A percentile compares a stretch with the other conserved stretches of the same genome.
phyloP scores from a whole-genome alignment of 2,329 filamentous ascomycete species.

The Xylaria sp. region DNA sequence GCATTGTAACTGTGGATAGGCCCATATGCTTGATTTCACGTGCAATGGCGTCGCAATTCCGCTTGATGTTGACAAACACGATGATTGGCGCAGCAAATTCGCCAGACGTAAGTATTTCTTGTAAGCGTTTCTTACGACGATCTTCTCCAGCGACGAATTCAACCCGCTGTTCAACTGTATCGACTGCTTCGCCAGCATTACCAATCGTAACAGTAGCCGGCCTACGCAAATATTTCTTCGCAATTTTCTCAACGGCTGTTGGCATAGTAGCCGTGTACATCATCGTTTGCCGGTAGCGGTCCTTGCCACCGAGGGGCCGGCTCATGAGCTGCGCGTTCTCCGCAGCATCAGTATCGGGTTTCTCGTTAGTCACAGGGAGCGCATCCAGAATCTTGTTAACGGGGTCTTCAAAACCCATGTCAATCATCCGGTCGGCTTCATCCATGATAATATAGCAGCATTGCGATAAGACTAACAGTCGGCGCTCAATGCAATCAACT shows the following conservation, averaged over 20 bases:
- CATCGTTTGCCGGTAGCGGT: conserved; percentile 96
- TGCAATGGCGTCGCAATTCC: conserved; percentile 95
- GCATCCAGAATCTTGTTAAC: conserved; percentile 98
- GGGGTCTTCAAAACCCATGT: conserved; percentile 96
- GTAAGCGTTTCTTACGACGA: conserved; percentile 94
- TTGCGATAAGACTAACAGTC: conserved; percentile 90
- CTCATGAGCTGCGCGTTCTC: conserved; percentile 90
- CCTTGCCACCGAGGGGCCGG: conserved; percentile 76
- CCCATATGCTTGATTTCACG: conserved; percentile 95
- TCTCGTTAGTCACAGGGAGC: conserved; percentile 90
- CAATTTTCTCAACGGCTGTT: conserved; percentile 88
- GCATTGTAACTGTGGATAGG: conserved; percentile 87
- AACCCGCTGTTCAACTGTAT: conserved; percentile 96
- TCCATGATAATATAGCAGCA: conserved; percentile 99
- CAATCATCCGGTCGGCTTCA: conserved; percentile 98
- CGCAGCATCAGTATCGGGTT: conserved; percentile 91
- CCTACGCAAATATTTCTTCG: conserved; percentile 93
- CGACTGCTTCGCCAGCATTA: conserved; percentile 93
- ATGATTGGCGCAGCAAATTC: conserved; percentile 92
- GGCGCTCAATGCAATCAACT: conserved; percentile 94
- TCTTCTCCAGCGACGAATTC: conserved; percentile 93
- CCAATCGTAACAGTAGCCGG: conserved; percentile 96
- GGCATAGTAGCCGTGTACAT: conserved; percentile 99
- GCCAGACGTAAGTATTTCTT: conserved; percentile 83
- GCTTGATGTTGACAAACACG: conserved; percentile 99